Base-by-base conservation (phyloP, 345 rosid genomes). In the Cochlearia excelsa region DNA sequence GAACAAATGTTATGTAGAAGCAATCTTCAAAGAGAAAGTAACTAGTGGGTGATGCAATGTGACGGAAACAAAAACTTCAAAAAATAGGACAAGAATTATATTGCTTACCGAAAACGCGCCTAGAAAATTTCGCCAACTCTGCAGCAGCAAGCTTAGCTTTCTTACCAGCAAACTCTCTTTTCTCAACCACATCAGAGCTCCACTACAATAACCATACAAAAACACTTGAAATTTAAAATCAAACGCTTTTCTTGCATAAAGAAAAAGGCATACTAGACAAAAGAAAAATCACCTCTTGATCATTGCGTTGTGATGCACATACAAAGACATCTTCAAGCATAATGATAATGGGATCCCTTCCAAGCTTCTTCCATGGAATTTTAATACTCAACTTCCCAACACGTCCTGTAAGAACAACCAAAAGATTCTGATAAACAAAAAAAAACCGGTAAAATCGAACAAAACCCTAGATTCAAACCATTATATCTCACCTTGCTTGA, bases 101-200 rank as follows among this genome's bases (percentile, higher is more conserved):
- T n/a, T 51, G 71, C 90, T 78, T 67, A 91, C 96, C 90, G 9
- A 78, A 78, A 37, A 84, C 85, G 2, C 86, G 87, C 42, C 81
- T 77, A 31, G 95, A 88, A 26, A 91, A 66, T 65, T 91, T 88
- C 1, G 88, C 86, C 51, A 91, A 82, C 79, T 88, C 98, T 8
- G 96, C 98, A 6, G 96, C 85, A 27, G 89, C 98, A 65, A 91
- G 98, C 74, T 88, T 83, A 26, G 98, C 96, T 74, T 81, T 84
- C 62, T 88, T 91, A 39, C 85, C 94, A 31, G 96, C 95, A 71
- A 78, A 87, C 69, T 85, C 95, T 78, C 96, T 80, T 66, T 62
- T 80, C 72, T 88, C 90, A 54, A 88, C 82, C 7, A 80, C 98
- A 72, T 80, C 88, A 70, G 74, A 66, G 62, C 79, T 76, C 98